phyloP scores from a whole-genome alignment of 208 protist genomes.

The Leishmania guyanensis region DNA sequence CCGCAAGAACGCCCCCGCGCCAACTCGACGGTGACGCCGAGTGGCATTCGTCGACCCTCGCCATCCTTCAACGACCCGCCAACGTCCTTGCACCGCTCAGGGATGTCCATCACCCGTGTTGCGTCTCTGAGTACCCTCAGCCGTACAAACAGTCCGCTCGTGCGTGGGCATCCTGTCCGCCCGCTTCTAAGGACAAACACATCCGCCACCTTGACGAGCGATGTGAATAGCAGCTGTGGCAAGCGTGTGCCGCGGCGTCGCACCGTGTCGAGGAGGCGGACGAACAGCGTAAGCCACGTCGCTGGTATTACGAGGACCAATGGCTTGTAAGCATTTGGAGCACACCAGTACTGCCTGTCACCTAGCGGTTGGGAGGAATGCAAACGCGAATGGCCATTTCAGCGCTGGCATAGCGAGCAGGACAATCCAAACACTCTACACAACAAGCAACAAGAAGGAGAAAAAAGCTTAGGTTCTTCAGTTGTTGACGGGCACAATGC shows the following conservation, averaged over 20 bases:
- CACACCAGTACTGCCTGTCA: background rate
- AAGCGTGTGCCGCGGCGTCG: slow-evolving; percentile 9
- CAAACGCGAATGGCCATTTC: background rate
- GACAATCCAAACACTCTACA: no score
- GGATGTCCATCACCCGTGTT: slow-evolving; percentile 19
- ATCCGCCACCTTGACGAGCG: slow-evolving; percentile 16
- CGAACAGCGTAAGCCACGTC: slow-evolving; percentile 39
- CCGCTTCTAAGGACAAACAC: slow-evolving; percentile 29
- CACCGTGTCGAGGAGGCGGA: slow-evolving; percentile 22
- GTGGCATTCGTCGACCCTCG: slow-evolving; percentile 31
- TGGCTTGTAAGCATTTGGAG: slow-evolving; percentile 36
- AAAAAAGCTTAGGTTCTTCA: background rate
- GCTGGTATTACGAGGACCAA: slow-evolving; percentile 34
- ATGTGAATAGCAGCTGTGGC: slow-evolving; percentile 30
- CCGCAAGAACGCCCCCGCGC: slow-evolving; percentile 16
- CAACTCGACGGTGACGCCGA: slow-evolving; percentile 8
- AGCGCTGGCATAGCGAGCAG: background rate
- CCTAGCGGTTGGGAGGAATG: background rate
- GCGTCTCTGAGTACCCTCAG: slow-evolving; percentile 32
- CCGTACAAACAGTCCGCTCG: slow-evolving; percentile 46
- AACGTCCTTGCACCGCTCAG: background rate
- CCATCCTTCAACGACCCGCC: slow-evolving; percentile 28
- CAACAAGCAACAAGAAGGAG: no score
- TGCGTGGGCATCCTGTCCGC: slow-evolving; percentile 16
- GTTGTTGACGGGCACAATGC: background rate